Conservation (phyloP, 129 eudicot genomes). For the Chrysanthemum makinoi region DNA sequence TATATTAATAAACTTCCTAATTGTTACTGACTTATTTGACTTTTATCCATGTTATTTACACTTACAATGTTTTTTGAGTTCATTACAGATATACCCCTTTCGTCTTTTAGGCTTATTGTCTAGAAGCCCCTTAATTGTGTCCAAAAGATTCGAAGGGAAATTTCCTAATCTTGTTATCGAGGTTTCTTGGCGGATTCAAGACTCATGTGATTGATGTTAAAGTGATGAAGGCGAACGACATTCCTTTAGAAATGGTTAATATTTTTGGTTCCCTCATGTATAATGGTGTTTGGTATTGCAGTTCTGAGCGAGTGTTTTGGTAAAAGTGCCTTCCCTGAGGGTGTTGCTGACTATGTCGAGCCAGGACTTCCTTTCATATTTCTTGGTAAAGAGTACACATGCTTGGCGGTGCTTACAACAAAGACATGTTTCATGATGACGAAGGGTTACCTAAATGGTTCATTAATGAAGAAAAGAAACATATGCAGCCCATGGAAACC, state of each 20-base stretch:
- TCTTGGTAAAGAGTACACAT: too few species aligned
- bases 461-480: too few species aligned
- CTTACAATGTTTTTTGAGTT: not conserved
- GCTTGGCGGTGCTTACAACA: too few species aligned
- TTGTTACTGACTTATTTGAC: not conserved
- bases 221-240: conserved; percentile 48
- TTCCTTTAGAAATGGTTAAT: conserved; percentile 73
- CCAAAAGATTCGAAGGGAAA: conserved; percentile 69
- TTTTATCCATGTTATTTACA: not conserved
- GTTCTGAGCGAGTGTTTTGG: too few species aligned
- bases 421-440: too few species aligned
- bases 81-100: conserved; percentile 58
- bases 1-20: conserved; percentile 17
- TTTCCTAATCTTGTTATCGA: conserved; percentile 47
- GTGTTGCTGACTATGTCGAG: too few species aligned
- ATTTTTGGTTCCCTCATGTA: too few species aligned
- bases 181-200: conserved; percentile 67
- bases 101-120: conserved; percentile 32
- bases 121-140: conserved; percentile 61
- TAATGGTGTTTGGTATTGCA: too few species aligned
- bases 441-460: too few species aligned
- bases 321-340: too few species aligned
- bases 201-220: conserved; percentile 46
- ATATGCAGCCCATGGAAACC: too few species aligned
- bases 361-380: too few species aligned